A percentile compares a stretch with the other conserved stretches of the same genome.
These are phyloP conservation scores for Achaetomiella virescens DNA, from an alignment of 495 filamentous ascomycete species.

Conservation along the genomic window DNA sequence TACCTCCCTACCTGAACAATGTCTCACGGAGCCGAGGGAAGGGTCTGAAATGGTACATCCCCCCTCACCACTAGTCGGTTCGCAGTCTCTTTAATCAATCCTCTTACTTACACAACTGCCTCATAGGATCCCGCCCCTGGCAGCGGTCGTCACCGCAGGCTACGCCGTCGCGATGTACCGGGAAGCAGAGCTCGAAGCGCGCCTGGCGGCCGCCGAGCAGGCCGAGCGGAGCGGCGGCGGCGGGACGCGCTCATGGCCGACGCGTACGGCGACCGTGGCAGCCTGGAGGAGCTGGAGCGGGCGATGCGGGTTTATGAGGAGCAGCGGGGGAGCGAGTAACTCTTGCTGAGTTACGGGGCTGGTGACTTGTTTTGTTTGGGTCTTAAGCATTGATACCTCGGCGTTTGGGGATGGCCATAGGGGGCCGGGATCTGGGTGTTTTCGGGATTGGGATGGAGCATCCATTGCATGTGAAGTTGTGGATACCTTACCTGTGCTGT, in stretches of 20 bases:
- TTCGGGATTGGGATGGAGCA: background rate
- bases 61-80: too few species aligned
- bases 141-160: slow-evolving; percentile 35
- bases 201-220: slow-evolving; percentile 14
- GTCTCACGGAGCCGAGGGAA: slow-evolving; percentile 18
- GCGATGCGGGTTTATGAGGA: slow-evolving; percentile 51
- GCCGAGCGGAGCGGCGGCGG: slow-evolving; percentile 23
- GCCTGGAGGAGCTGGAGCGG: slow-evolving; percentile 50
- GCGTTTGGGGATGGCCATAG: background rate
- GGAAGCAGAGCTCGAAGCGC: slow-evolving; percentile 20
- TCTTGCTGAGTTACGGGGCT: background rate
- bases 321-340: slow-evolving; percentile 25
- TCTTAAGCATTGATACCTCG: background rate
- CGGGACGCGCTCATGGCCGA: slow-evolving; percentile 37
- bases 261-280: slow-evolving; percentile 55
- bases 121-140: slow-evolving; percentile 34
- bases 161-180: slow-evolving; percentile 37
- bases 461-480: background rate
- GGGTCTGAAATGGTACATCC: slow-evolving; percentile 32
- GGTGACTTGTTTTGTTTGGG: background rate
- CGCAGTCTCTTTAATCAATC: too few species aligned
- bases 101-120: slow-evolving; percentile 2
- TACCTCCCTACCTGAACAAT: slow-evolving; percentile 37
- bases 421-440: background rate
- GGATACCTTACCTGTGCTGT: too few species aligned